These are phyloP conservation scores for Lodderomyces orthopsilosis DNA, from an alignment of 1,139 yeast genomes.

Conservation along the genomic window DNA sequence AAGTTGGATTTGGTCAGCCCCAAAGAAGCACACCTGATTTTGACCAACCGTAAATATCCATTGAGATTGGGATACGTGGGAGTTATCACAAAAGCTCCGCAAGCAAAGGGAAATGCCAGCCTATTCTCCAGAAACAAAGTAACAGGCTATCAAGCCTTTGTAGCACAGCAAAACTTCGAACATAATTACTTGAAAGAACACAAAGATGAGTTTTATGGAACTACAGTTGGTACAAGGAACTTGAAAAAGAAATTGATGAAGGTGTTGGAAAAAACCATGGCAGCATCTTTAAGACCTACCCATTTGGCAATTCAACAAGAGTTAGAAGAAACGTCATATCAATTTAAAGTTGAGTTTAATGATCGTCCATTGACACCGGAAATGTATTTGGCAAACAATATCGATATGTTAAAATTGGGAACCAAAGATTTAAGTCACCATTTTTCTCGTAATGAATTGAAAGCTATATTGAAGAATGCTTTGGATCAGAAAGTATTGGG, in stretches of 20 bases:
- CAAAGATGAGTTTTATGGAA: constrained; percentile 57
- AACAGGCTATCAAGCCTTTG: constrained; percentile 45
- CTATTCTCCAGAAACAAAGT: constrained; percentile 36
- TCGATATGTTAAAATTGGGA: constrained; percentile 81
- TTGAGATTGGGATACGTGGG: constrained; percentile 96
- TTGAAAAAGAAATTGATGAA: constrained; percentile 79
- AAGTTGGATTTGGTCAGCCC: constrained; percentile 89
- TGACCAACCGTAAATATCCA: constrained; percentile 81
- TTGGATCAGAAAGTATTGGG: constrained; percentile 88
- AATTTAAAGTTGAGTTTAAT: constrained; percentile 93
- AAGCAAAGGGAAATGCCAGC: constrained; percentile 19
- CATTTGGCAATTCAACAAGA: constrained; percentile 84
- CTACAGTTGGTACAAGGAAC: constrained; percentile 73
- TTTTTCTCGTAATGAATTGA: constrained; percentile 81
- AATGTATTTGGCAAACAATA: constrained; percentile 86
- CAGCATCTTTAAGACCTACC: constrained; percentile 83
- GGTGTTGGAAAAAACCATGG: constrained; percentile 89
- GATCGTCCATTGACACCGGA: constrained; percentile 93
- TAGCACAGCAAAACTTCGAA: constrained; percentile 69
- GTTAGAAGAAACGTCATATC: constrained; percentile 88
- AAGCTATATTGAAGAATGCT: constrained; percentile 74
- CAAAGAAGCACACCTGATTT: constrained; percentile 61
- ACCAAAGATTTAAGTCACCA: constrained; percentile 82
- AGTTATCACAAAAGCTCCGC: constrained; percentile 81
- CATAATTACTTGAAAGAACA: constrained; percentile 56